Base-by-base conservation (phyloP, 139 green algal genomes). In the Dunaliella primolecta region DNA sequence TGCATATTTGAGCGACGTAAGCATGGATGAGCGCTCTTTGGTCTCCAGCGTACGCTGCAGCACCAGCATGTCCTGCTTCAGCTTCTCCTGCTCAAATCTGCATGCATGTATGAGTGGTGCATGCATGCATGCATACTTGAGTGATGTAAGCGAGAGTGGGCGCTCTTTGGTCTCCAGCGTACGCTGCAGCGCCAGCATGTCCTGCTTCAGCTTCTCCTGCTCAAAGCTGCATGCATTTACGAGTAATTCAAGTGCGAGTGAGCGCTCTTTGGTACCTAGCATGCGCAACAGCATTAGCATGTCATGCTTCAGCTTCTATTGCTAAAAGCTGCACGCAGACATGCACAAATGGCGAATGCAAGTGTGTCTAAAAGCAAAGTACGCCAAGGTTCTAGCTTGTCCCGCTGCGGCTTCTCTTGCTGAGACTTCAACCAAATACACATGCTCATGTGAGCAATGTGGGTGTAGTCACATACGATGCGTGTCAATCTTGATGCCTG, bases 241-340 rank as follows among this genome's bases (percentile, higher is more conserved):
- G 24, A 74, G 24, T 74, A 24, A n/a, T n/a, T 21, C 24, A 24
- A 74, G 21, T 24, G 24, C 24, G 24, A n/a, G 57, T 74, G n/a
- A n/a, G n/a, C 85, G 84, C 88, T 94, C 89, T 86, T 94, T 94
- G 11, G 78, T 75, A 36, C 90, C 88, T 56, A 94, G 90, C 83
- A 88, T 76, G 31, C 84, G 84, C 88, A 89, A 85, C 75, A 86
- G 71, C 76, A 38, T 81, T 27, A 75, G 81, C 46, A 91, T 83
- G 80, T 93, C 87, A 36, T 89, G 82, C 71, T 87, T 84, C 88
- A 93, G 89, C 76, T 88, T 86, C 85, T 93, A 84, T 35, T 90
- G 85, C 31, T 87, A 83, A 34, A 91, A 33, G 33, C 87, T 91
- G 86, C 81, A 86, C 90, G 86, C 81, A 86, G n/a, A n/a, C n/a